Conservation (phyloP, 2,329 filamentous ascomycete species). For the Fusarium pilosicola region DNA sequence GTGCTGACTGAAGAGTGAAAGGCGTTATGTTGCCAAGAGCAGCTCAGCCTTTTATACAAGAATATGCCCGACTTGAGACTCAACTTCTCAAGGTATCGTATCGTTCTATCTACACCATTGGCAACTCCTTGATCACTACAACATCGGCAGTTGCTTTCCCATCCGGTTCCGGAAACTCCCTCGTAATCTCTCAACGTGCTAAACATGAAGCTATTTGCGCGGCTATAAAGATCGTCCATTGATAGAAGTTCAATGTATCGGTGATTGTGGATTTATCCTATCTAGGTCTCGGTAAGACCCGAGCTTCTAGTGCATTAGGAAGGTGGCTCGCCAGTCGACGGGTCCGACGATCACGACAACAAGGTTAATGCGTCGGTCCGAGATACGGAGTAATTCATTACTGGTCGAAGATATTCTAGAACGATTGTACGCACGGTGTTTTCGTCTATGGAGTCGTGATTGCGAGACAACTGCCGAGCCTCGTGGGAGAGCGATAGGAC, state of each 20-base stretch:
- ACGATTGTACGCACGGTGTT: no score
- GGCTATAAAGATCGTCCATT: not conserved
- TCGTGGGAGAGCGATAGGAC: no score
- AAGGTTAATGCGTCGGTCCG: no score
- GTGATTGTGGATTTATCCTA: fast-evolving
- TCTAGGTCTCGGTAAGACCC: not conserved
- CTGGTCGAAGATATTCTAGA: no score
- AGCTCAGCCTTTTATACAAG: fast-evolving
- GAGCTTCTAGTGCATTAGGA: not conserved
- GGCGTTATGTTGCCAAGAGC: not conserved
- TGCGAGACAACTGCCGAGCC: no score
- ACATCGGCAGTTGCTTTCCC: not conserved
- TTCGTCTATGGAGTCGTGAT: no score
- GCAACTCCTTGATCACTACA: no score
- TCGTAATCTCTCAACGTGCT: not conserved
- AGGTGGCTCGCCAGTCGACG: not conserved
- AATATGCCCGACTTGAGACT: no score
- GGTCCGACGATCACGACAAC: not conserved
- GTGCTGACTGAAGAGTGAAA: no score
- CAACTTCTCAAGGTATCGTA: no score
- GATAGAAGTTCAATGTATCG: fast-evolving
- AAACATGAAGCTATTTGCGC: not conserved
- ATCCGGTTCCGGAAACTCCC: not conserved
- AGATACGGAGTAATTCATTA: no score
- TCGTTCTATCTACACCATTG: not conserved